A percentile compares a stretch with the other conserved stretches of the same genome.
Conservation (phyloP, 345 rosid genomes). For the Punica granatum region DNA sequence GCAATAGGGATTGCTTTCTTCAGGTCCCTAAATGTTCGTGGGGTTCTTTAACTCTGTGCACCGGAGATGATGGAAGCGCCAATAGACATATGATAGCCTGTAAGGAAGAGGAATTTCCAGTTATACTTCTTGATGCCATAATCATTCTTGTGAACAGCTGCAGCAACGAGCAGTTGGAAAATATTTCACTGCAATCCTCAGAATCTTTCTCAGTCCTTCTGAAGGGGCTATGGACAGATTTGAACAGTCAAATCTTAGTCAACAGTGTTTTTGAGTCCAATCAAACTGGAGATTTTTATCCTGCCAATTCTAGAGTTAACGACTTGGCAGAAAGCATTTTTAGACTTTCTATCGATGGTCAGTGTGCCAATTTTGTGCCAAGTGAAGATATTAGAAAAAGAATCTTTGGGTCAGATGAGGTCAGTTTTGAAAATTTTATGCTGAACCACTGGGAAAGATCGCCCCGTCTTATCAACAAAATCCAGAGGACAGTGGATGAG, state of each 20-base stretch:
- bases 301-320: slow-evolving; percentile 22
- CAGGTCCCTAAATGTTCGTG: slow-evolving; percentile 29
- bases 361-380: slow-evolving; percentile 11
- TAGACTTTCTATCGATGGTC: slow-evolving; percentile 26
- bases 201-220: slow-evolving; percentile 22
- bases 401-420: slow-evolving; percentile 28
- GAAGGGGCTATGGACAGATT: slow-evolving; percentile 29
- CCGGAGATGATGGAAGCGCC: slow-evolving; percentile 12
- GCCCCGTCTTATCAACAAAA: slow-evolving; percentile 27
- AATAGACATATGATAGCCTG: slow-evolving; percentile 17
- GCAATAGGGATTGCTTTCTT: slow-evolving; percentile 30
- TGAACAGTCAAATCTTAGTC: slow-evolving; percentile 25
- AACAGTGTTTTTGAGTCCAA: slow-evolving; percentile 10
- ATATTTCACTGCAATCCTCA: slow-evolving; percentile 25
- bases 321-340: slow-evolving; percentile 47
- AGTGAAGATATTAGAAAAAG: slow-evolving; percentile 18
- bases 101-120: slow-evolving; percentile 20
- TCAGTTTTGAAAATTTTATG: slow-evolving; percentile 30
- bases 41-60: slow-evolving; percentile 13
- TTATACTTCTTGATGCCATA: slow-evolving; percentile 29
- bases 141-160: slow-evolving; percentile 39
- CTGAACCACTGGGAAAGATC: slow-evolving; percentile 37
- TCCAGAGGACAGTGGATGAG: slow-evolving; percentile 12
- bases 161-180: slow-evolving; percentile 22
- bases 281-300: slow-evolving; percentile 10